Conservation (phyloP, 108 stramenopile genomes). For the Cyclotella cryptica region DNA sequence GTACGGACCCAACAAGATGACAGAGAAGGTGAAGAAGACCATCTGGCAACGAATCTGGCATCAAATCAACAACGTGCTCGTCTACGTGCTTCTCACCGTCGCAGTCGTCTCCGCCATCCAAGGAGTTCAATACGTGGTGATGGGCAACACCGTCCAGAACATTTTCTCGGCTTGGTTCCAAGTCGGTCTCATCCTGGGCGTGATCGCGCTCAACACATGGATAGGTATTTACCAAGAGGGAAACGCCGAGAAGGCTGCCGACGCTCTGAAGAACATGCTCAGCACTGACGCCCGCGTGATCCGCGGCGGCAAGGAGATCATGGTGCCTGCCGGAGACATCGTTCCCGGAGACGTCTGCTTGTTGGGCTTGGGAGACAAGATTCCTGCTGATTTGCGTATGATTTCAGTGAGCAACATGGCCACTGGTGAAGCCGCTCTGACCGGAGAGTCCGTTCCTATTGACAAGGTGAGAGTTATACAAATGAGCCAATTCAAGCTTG, state of each 20-base stretch:
- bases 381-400: conserved; percentile 92
- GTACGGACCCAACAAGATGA: conserved; percentile 46
- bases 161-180: conserved; percentile 66
- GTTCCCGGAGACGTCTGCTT: conserved; percentile 84
- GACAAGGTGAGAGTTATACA: conserved; percentile 75
- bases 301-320: conserved; percentile 70
- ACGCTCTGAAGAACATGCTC: conserved; percentile 85
- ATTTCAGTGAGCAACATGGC: conserved; percentile 75
- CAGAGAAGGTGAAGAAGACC: conserved; percentile 70
- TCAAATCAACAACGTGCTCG: conserved; percentile 77
- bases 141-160: neutral
- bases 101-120: conserved; percentile 77
- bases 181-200: conserved; percentile 68
- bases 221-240: conserved; percentile 88
- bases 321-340: conserved; percentile 70
- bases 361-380: conserved; percentile 76
- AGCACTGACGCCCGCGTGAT: conserved; percentile 74
- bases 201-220: conserved; percentile 77
- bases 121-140: conserved; percentile 51
- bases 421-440: conserved; percentile 87
- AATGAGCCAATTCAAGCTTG: neutral
- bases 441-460: conserved; percentile 91
- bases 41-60: conserved; percentile 76
- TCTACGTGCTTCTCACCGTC: conserved; percentile 76
- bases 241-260: conserved; percentile 79